phyloP scores from a whole-genome alignment of 1,284 basidiomycete genomes.

The Blastosporella zonata region DNA sequence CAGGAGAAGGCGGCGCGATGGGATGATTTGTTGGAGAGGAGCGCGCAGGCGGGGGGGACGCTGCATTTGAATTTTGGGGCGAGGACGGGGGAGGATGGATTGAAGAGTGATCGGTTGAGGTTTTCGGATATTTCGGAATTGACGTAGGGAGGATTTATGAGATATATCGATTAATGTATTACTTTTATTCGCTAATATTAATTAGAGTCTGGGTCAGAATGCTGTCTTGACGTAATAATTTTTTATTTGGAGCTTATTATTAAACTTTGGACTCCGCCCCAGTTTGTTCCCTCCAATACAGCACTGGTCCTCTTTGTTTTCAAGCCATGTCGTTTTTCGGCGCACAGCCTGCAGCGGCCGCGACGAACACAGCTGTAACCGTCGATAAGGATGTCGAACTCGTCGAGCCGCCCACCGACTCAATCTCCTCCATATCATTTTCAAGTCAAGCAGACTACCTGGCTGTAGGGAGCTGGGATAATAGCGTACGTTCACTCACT shows the following conservation, averaged over 20 bases:
- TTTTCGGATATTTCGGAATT: constrained; percentile 17
- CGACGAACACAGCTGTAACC: constrained; percentile 8
- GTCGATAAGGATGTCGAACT: constrained; percentile 64
- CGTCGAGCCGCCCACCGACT: constrained; percentile 67
- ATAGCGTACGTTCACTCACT: constrained; percentile 49
- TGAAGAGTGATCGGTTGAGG: constrained; percentile 18
- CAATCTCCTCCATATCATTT: constrained; percentile 70
- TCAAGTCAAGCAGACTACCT: constrained; percentile 65
- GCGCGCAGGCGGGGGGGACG: constrained; percentile 66
- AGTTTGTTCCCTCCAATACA: too few species aligned
- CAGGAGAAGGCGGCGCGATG: constrained; percentile 67
- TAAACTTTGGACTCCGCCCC: too few species aligned
- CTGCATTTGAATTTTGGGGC: constrained; percentile 44
- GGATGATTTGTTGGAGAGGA: constrained; percentile 63
- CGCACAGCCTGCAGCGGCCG: constrained; percentile 12
- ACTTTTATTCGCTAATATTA: too few species aligned
- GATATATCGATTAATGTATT: too few species aligned
- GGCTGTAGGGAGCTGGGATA: constrained; percentile 78
- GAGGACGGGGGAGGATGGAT: constrained; percentile 19
- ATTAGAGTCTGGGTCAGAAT: too few species aligned
- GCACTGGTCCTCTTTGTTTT: constrained; percentile 2
- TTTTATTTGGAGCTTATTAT: too few species aligned
- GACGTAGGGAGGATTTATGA: too few species aligned
- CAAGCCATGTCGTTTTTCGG: constrained; percentile 17
- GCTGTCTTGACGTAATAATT: too few species aligned